Evolutionary conservation across 169 alveolate species (phyloP).

Genomic region (Plasmodium reichenowi): DNA sequence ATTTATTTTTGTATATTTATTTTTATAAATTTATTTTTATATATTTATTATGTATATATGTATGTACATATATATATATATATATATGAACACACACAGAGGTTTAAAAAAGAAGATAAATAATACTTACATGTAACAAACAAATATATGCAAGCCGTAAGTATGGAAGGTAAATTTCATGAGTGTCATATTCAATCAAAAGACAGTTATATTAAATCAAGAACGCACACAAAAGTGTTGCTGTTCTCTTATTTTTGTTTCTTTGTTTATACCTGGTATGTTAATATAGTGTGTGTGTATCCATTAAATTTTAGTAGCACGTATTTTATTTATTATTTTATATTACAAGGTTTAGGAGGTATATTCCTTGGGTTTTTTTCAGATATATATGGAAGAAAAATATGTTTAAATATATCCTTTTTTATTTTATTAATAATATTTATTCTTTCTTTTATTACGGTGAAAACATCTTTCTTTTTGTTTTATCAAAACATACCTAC

Average conservation of each 20-base stretch:
- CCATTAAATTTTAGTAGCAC: conserved; percentile 16
- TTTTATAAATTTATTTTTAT: too few relatives aligned
- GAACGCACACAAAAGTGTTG: conserved; percentile 1
- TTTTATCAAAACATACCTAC: neutral
- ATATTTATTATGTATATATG: too few relatives aligned
- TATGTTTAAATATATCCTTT: conserved; percentile 26
- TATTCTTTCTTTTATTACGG: neutral
- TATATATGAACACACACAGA: neutral
- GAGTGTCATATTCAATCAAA: neutral
- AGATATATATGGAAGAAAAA: conserved; percentile 40
- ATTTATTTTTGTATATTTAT: too few relatives aligned
- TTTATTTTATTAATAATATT: neutral
- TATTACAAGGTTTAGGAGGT: conserved; percentile 43
- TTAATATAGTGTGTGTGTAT: conserved; percentile 19
- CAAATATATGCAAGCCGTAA: neutral
- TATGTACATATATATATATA: too few relatives aligned
- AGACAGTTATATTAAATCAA: conserved; percentile 1
- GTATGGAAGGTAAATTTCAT: neutral
- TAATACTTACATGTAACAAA: neutral
- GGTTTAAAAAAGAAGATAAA: neutral
- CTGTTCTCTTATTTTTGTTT: conserved; percentile 15
- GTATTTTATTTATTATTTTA: conserved; percentile 9
- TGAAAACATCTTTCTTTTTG: conserved; percentile 4
- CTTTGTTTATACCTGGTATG: conserved; percentile 24
- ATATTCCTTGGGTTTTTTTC: conserved; percentile 20